phyloP scores from a whole-genome alignment of 768 basidiomycete species.

The Boletus eberwhitei region DNA sequence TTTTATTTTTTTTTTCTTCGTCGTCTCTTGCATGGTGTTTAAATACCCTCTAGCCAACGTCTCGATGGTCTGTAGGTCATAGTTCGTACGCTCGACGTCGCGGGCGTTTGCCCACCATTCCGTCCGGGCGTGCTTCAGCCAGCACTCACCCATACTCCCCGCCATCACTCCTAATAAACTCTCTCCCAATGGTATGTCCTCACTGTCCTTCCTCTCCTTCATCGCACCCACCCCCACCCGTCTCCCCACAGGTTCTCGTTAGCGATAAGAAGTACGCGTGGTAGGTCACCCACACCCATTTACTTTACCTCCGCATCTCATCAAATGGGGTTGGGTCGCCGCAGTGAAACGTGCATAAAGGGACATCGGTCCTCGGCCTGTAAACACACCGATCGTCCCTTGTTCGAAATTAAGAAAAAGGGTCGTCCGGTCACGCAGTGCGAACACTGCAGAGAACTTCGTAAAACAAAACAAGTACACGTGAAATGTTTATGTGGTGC shows the following conservation, averaged over 20 bases:
- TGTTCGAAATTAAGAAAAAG: slow-evolving; percentile 78
- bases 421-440: slow-evolving; percentile 58
- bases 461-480: slow-evolving; percentile 47
- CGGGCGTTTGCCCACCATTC: slow-evolving; percentile 46
- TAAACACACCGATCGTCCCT: slow-evolving; percentile 81
- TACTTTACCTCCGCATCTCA: slow-evolving; percentile 3
- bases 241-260: slow-evolving; percentile 55
- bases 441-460: slow-evolving; percentile 43
- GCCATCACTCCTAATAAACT: slow-evolving; percentile 5
- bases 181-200: slow-evolving; percentile 42
- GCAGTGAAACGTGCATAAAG: slow-evolving; percentile 89
- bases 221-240: not conserved
- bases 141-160: slow-evolving; percentile 1
- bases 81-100: slow-evolving; percentile 55
- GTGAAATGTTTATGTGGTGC: slow-evolving; percentile 40
- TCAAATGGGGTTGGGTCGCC: not conserved
- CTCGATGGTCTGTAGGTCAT: slow-evolving; percentile 31
- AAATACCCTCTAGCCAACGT: slow-evolving; percentile 35
- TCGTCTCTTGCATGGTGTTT: slow-evolving; percentile 42
- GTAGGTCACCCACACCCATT: slow-evolving; percentile 40
- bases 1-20: slow-evolving; percentile 22
- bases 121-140: slow-evolving; percentile 29
- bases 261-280: slow-evolving; percentile 81
- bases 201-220: not conserved
- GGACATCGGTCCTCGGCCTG: slow-evolving; percentile 90